Evolutionary conservation across 1,139 yeast genomes (phyloP), one percentile per base, ranked within the genome.

Genomic region (Nakaseomyces glabratus): DNA sequence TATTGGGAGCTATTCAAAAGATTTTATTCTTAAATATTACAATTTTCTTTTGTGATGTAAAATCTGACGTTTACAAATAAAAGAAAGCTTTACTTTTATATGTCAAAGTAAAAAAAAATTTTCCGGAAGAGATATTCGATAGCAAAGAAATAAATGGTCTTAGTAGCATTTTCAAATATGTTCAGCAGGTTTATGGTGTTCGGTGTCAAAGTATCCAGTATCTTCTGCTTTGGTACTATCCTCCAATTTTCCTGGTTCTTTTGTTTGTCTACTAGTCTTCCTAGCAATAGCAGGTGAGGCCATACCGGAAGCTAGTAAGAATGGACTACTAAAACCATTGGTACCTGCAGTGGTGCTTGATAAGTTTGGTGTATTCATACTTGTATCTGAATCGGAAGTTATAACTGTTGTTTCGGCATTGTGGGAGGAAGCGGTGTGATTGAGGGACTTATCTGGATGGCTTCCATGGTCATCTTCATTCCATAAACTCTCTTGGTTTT

Each of bases 241-340:
- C 10, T 26, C 30, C n/a, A 21, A 20, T 26, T 26, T 26, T 4
- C 21, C 6, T 5, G 30, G 11, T 17, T 26, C 20, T n/a, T 26
- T 26, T 18, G 17, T 20, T 17, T 26, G 30, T 12, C 33, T 20
- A 20, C 42, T 36, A 13, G 34, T 38, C 19, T 35, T 36, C 15
- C 39, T 34, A 8, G 35, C 39, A 6, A 38, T 32, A 42, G 64
- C 67, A 3, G 76, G 74, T 4, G 79, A 68, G 28, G 67, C 53
- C 32, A 69, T 42, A 0, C 79, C 80, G 0, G 78, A 66, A 0
- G 81, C 78, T 38, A 74, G 55, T 33, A 74, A 59, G 43, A 72
- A 76, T 2, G 82, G 81, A 1, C 81, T 72, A 0, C 75, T 68
- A 54, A 76, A 71, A 1, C 80, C 80, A 28, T 51, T 56, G 1